phyloP scores from a whole-genome alignment of 164 flowering plant species.

The Stephania cephalantha region DNA sequence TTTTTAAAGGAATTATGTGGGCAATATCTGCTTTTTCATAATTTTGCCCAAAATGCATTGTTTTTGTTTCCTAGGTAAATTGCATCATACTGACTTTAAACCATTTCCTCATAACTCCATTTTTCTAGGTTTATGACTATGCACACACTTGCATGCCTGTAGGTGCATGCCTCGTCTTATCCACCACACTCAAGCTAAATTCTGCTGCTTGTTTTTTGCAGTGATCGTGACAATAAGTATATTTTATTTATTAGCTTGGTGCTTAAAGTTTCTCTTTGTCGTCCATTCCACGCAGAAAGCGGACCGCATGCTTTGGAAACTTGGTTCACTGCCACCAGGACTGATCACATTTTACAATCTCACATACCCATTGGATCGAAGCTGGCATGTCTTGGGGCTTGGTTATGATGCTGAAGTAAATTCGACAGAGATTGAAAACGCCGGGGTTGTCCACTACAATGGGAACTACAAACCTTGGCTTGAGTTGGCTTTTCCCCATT shows the following conservation, averaged over 20 bases:
- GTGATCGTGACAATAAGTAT: background rate
- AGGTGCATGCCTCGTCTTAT: too few species aligned
- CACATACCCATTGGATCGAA: slow-evolving; percentile 72
- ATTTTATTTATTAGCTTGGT: background rate
- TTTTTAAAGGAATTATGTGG: too few species aligned
- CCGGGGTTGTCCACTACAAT: slow-evolving; percentile 88
- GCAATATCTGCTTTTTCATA: too few species aligned
- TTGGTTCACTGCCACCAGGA: slow-evolving; percentile 93
- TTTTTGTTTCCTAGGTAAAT: too few species aligned
- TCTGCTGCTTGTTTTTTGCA: too few species aligned
- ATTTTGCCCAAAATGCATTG: too few species aligned
- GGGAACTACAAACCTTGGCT: slow-evolving; percentile 98
- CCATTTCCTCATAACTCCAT: too few species aligned
- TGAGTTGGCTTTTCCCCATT: slow-evolving; percentile 77
- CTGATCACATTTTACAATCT: slow-evolving; percentile 92
- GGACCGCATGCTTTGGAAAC: slow-evolving; percentile 93
- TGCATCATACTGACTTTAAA: too few species aligned
- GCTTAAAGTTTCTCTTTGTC: background rate
- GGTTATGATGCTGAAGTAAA: slow-evolving; percentile 98
- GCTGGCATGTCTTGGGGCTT: slow-evolving; percentile 93
- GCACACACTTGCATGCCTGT: too few species aligned
- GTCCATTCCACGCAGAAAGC: slow-evolving; percentile 58
- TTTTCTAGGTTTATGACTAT: too few species aligned
- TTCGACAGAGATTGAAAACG: slow-evolving; percentile 76
- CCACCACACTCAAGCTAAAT: too few species aligned